phyloP scores from a whole-genome alignment of 176 grass and related monocot species.

The Triticum monococcum region DNA sequence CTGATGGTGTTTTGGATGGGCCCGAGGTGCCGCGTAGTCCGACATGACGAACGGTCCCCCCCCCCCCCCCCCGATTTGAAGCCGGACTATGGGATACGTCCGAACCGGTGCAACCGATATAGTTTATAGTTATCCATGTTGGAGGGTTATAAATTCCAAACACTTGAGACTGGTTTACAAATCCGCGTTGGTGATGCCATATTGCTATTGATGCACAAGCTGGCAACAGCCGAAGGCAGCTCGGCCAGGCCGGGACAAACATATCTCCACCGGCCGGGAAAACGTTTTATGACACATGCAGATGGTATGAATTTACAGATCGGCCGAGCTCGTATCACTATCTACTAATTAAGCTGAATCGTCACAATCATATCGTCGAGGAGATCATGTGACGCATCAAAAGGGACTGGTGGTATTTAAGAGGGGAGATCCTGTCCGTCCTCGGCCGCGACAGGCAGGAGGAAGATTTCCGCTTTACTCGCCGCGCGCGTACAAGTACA shows the following conservation, averaged over 20 bases:
- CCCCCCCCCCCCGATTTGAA: too few species aligned
- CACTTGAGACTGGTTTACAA: too few species aligned
- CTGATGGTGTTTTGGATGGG: too few species aligned
- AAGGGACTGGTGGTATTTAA: constrained; percentile 18
- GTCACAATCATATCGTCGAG: not conserved
- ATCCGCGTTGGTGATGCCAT: too few species aligned
- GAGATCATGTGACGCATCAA: not conserved
- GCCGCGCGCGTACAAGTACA: constrained; percentile 11
- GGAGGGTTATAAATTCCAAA: too few species aligned
- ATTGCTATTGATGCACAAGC: not conserved
- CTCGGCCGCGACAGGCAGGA: constrained; percentile 15
- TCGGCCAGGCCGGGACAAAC: not conserved
- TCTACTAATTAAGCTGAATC: constrained; percentile 2
- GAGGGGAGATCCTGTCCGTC: constrained; percentile 14
- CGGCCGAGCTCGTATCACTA: not conserved
- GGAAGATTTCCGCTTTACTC: constrained; percentile 13
- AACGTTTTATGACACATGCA: constrained; percentile 27
- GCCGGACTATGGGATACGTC: too few species aligned
- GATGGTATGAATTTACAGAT: not conserved
- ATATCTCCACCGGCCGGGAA: not conserved
- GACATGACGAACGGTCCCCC: too few species aligned
- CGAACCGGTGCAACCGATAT: too few species aligned
- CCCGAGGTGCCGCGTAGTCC: too few species aligned
- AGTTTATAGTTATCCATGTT: too few species aligned
- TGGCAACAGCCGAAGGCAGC: not conserved